Evolutionary conservation across 495 filamentous ascomycete species (phyloP).

Genomic region (Xeromyces bisporus): DNA sequence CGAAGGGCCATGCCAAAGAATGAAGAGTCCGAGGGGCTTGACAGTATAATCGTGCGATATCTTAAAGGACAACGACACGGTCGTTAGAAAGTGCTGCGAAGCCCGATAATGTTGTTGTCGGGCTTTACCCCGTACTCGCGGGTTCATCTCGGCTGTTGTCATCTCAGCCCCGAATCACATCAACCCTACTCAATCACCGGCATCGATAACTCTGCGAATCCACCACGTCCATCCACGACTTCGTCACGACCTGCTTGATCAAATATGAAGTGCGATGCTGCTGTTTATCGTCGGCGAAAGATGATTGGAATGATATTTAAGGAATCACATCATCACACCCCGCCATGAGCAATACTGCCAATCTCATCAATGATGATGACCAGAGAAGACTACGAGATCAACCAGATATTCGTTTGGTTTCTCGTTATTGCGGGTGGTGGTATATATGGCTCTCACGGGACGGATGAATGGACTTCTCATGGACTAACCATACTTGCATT

Average conservation of each 20-base stretch:
- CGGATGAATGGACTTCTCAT: not conserved
- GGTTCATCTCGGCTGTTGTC: too few relatives aligned
- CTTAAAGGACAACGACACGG: too few relatives aligned
- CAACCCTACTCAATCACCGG: too few relatives aligned
- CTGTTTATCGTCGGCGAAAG: too few relatives aligned
- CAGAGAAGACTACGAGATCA: slow-evolving; percentile 2
- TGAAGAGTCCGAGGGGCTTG: too few relatives aligned
- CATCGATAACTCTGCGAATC: not conserved
- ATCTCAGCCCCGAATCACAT: slow-evolving; percentile 4
- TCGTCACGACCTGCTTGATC: not conserved
- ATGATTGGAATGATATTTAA: too few relatives aligned
- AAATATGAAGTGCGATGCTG: slow-evolving; percentile 1
- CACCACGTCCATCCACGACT: not conserved
- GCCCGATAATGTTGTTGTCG: too few relatives aligned
- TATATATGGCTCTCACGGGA: slow-evolving; percentile 1
- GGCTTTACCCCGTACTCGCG: too few relatives aligned
- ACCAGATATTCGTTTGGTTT: slow-evolving; percentile 2
- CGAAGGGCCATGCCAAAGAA: too few relatives aligned
- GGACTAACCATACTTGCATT: not conserved
- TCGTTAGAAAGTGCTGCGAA: too few relatives aligned
- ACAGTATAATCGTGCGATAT: too few relatives aligned
- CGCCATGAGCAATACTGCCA: slow-evolving; percentile 20
- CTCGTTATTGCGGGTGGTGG: not conserved
- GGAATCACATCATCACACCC: slow-evolving; percentile 27
- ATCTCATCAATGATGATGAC: too few relatives aligned